Base-by-base conservation (phyloP, 2,329 filamentous ascomycete genomes). In the Lojkania enalia region DNA sequence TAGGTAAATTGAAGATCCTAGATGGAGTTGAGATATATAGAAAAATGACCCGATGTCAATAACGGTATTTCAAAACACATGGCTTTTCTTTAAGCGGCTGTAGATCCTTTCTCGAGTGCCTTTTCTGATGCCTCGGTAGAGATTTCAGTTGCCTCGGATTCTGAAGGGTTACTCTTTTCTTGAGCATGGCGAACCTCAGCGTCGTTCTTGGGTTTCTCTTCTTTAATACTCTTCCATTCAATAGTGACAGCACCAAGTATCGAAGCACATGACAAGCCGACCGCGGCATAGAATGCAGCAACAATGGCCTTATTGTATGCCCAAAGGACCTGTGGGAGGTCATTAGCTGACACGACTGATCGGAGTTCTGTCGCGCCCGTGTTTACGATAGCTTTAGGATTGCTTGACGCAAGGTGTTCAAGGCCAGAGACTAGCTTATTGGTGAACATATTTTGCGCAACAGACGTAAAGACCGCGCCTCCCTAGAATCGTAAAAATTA, bases 141-240 rank as follows among this genome's bases (percentile, higher is more conserved):
- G n/a, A n/a, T n/a, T n/a, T n/a, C n/a, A n/a, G n/a, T n/a, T n/a
- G n/a, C n/a, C n/a, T n/a, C n/a, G n/a, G n/a, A n/a, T n/a, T n/a
- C n/a, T n/a, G n/a, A n/a, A n/a, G n/a, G n/a, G n/a, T n/a, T n/a
- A n/a, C n/a, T n/a, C n/a, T n/a, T n/a, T n/a, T n/a, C n/a, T n/a
- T n/a, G n/a, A n/a, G n/a, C n/a, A n/a, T n/a, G n/a, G n/a, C n/a
- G n/a, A n/a, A n/a, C n/a, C n/a, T n/a, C n/a, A n/a, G n/a, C n/a
- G n/a, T n/a, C n/a, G n/a, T n/a, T n/a, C n/a, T n/a, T n/a, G n/a
- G 23, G 23, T 16, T 64, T 69, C 47, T 67, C 64, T 54, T 77
- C 16, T 25, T 37, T 44, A 47, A 86, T 79, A 49, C 73, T 83
- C 57, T 71, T 75, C 81, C 81, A 86, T 65, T 85, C 80, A 61